Conservation (phyloP, 2,329 filamentous ascomycete species). For the Colletotrichum theobromicola region DNA sequence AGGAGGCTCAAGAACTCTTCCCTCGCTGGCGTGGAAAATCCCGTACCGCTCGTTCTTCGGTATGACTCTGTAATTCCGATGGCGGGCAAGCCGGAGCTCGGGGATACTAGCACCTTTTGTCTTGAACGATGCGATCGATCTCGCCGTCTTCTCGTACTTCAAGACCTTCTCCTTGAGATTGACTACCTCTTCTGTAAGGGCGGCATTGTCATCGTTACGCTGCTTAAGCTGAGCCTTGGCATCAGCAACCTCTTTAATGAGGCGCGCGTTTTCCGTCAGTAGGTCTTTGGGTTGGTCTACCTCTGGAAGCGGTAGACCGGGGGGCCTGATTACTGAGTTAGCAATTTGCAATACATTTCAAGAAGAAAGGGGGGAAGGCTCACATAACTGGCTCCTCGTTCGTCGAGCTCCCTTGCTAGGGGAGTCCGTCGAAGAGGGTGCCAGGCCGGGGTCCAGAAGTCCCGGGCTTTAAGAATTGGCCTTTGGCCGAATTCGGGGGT, state of each 20-base stretch:
- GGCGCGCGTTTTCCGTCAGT: background rate
- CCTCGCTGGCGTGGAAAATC: background rate
- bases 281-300: background rate
- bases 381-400: background rate
- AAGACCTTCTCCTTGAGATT: background rate
- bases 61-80: background rate
- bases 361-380: background rate
- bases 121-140: background rate
- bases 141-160: background rate
- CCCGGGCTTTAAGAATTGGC: background rate
- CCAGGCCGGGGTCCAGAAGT: constrained; percentile 14
- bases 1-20: background rate
- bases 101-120: background rate
- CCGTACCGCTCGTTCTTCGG: background rate
- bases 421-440: background rate
- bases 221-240: background rate
- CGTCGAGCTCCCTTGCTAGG: background rate
- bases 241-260: background rate
- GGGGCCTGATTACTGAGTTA: background rate
- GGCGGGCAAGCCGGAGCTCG: background rate
- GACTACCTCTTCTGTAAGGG: background rate
- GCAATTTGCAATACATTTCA: background rate
- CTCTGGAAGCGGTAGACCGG: background rate
- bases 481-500: background rate
- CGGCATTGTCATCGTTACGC: background rate